phyloP scores from a whole-genome alignment of 257 asterid genomes.

The Jaltomata sinuosa region DNA sequence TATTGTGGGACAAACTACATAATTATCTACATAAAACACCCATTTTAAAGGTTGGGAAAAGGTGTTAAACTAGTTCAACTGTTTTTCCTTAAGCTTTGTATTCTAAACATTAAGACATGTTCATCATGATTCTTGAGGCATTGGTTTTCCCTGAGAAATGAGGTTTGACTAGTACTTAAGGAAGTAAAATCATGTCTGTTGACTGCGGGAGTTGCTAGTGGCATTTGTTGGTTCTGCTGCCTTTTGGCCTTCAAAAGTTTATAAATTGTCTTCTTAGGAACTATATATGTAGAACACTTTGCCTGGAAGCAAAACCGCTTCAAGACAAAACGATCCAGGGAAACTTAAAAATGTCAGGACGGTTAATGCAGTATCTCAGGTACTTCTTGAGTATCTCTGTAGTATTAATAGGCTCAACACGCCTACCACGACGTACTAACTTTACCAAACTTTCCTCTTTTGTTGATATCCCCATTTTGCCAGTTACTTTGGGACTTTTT shows the following conservation, averaged over 20 bases:
- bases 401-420: conserved; percentile 41
- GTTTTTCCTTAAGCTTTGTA: not conserved
- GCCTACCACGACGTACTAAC: conserved; percentile 42
- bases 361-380: conserved; percentile 47
- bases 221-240: not conserved
- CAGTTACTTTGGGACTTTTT: not conserved
- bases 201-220: not conserved
- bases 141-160: not conserved
- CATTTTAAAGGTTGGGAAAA: not conserved
- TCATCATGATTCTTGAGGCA: not conserved
- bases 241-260: conserved; percentile 14
- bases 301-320: conserved; percentile 28
- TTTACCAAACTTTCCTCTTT: conserved; percentile 23
- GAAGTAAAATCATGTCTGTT: not conserved
- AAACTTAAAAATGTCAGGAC: conserved; percentile 57
- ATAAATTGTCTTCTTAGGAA: conserved; percentile 20
- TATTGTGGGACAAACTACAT: not conserved
- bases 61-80: not conserved
- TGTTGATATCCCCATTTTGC: not conserved
- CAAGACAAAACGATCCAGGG: conserved; percentile 58
- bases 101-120: not conserved
- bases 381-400: conserved; percentile 39
- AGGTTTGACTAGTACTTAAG: not conserved
- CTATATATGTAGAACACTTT: conserved; percentile 21
- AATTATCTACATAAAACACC: not conserved